Base-by-base conservation (phyloP, 78 protist genomes). In the Guillardia theta region DNA sequence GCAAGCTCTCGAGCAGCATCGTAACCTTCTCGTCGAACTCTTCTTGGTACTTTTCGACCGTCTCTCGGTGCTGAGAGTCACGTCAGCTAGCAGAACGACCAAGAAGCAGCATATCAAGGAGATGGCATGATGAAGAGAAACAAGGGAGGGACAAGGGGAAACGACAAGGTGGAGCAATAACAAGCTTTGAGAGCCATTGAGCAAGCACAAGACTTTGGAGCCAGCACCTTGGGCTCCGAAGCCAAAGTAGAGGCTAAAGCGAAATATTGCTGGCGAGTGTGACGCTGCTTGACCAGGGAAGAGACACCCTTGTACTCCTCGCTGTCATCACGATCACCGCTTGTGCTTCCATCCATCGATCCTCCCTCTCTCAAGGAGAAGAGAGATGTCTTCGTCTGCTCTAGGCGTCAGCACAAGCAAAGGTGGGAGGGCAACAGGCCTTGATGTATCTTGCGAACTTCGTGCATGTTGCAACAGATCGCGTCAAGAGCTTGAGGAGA, bases 401-500 rank as follows among this genome's bases (percentile, higher is more conserved):
- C n/a, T n/a, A n/a, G n/a, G n/a, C n/a, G n/a, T n/a, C n/a, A 58
- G 70, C 4, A 6, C 39, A 58, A 30, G 6, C 70, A 6, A 58
- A 58, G 70, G 6, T 8, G 6, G 27, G 70, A 6, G 6, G 6
- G 27, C 39, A 6, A 6, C n/a, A 1, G 2, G 36, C 83, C 83
- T 70, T 24, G 33, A 70, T 70, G 83, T 70, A 70, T 4, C 41
- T 12, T 1, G 83, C 83, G 83, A 70, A 70, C 1, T 70, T 70
- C 21, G 12, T 36, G 41, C 45, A 70, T 4, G 83, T 70, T 24
- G 45, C 41, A 43, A 70, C 36, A 12, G 83, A 15, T 36, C 90
- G 90, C 44, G 90, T 43, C 41, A 78, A 48, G 43, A 78, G 10
- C 90, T 78, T 78, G 90, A 78, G 90, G 45, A 78, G 90, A 30